Evolutionary conservation across 305 asterid genomes (phyloP).

Genomic region (Salvia sclarea): DNA sequence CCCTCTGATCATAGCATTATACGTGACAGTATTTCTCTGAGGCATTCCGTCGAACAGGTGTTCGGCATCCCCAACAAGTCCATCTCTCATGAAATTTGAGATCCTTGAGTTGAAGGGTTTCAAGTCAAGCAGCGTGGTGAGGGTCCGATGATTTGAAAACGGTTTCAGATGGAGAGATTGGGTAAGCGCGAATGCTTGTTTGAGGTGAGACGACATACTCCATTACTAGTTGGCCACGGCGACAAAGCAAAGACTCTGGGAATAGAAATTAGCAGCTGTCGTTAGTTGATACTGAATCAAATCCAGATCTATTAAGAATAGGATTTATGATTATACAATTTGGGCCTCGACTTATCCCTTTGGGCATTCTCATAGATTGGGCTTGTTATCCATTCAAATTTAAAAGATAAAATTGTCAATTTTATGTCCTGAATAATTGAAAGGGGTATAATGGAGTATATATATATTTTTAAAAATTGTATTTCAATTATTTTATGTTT

Average conservation of each 20-base stretch:
- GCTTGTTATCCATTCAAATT: too few species aligned
- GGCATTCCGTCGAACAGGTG: slow-evolving; percentile 64
- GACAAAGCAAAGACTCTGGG: neutral
- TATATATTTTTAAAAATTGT: too few species aligned
- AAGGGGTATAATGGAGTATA: too few species aligned
- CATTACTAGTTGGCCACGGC: slow-evolving; percentile 21
- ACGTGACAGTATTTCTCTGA: slow-evolving; percentile 51
- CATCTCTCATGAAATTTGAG: slow-evolving; percentile 49
- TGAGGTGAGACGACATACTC: slow-evolving; percentile 46
- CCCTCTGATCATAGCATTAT: slow-evolving; percentile 66
- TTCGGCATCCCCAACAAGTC: slow-evolving; percentile 49
- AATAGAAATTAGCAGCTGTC: neutral
- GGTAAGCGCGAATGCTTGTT: slow-evolving; percentile 29
- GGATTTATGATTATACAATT: too few species aligned
- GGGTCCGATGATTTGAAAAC: slow-evolving; percentile 16
- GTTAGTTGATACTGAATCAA: too few species aligned
- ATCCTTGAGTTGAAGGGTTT: slow-evolving; percentile 43
- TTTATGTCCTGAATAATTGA: too few species aligned
- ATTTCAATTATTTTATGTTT: too few species aligned
- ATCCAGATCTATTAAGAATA: too few species aligned
- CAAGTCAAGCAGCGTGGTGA: slow-evolving; percentile 36
- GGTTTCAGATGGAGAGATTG: slow-evolving; percentile 28
- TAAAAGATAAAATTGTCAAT: neutral
- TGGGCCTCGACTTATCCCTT: neutral
- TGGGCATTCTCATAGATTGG: neutral